Evolutionary conservation across 2,329 filamentous ascomycete genomes (phyloP), one percentile per base, ranked within the genome.

Genomic region (Ophiostoma montium): DNA sequence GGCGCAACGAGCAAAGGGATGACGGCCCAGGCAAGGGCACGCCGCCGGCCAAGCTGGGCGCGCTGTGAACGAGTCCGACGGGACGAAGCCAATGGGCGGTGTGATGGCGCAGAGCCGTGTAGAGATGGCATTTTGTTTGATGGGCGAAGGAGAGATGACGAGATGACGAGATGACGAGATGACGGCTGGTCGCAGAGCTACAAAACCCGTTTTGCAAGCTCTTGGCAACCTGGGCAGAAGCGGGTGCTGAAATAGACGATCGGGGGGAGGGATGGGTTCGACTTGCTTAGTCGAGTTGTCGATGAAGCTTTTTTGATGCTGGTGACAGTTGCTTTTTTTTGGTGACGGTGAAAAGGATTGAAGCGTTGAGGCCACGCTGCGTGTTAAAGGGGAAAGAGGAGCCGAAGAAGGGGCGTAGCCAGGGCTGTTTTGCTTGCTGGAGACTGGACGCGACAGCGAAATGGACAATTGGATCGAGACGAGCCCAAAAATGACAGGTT

Each of bases 1-100:
- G 54, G 54, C 23, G 51, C 46, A 2, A 51, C 50, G 10, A 56
- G 47, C 12, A 56, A 33, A 15, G 54, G 54, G 10, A 56, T 49
- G 9, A 53, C 41, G 16, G 51, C 23, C 5, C 53, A 47, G 3
- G 52, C 53, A 32, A 56, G 47, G 2, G 35, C 51, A 11, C 48
- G 51, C 33, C 51, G 54, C 36, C 51, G 51, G n/a, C 44, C 47
- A 18, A 31, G 32, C 31, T 32, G 49, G 11, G 46, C 11, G 16
- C 38, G 46, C 18, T 18, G 46, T 12, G 42, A 43, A 5, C 38
- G 41, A 2, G 44, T 27, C 10, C 23, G 35, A 23, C 35, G 27
- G 35, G 41, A 35, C 7, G 39, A 12, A 5, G 16, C 27, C 35
- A 51, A 49, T 52, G 54, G 48, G 11, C 46, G 50, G 35, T 52